Evolutionary conservation across 2,329 filamentous ascomycete species (phyloP), one percentile per base, ranked within the genome.

Genomic region (Didymella pomorum): DNA sequence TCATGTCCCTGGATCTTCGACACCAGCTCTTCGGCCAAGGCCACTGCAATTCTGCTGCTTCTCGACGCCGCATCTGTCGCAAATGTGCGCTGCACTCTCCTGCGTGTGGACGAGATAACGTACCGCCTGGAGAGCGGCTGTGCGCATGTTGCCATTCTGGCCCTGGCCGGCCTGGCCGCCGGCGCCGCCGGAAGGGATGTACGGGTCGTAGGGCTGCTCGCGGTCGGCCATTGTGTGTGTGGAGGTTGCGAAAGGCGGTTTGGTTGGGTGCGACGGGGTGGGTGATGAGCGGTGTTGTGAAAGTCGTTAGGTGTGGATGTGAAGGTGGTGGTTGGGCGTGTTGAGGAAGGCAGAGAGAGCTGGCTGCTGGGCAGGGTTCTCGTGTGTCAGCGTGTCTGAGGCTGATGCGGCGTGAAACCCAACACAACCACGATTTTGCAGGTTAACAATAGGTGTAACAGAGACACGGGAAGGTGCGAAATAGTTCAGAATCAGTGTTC

Each of bases 121-220:
- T 89, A 97, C 92, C 80, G 89, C 89, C 86, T 96, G 92, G 68
- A 96, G 85, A 65, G 89, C 90, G 60, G 86, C 85, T 56, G 87
- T 90, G 79, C 87, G 85, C 71, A 86, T 83, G 75, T 89, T 89
- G 69, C 84, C 85, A 69, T 71, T 71, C 67, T 81, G 76, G 62
- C 73, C 67, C 77, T 71, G 71, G 60, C 64, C 71, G 62, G 70
- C 85, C 83, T 71, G 66, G 58, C 67, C 68, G 58, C 67, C 68
- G 65, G 70, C 72, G 79, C 84, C 83, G 79, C 87, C 87, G 76
- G 86, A 87, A 75, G 92, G 92, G 79, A 94, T 93, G 81, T 95
- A 96, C 64, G 92, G 92, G 80, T 96, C 92, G 80, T 96, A 96
- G 68, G 91, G 91, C 71, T 83, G 81, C 73, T 87, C 82, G 69